These are phyloP conservation scores for Trichosporon sp. DNA, from an alignment of 1,284 basidiomycete genomes.

Conservation along the genomic window DNA sequence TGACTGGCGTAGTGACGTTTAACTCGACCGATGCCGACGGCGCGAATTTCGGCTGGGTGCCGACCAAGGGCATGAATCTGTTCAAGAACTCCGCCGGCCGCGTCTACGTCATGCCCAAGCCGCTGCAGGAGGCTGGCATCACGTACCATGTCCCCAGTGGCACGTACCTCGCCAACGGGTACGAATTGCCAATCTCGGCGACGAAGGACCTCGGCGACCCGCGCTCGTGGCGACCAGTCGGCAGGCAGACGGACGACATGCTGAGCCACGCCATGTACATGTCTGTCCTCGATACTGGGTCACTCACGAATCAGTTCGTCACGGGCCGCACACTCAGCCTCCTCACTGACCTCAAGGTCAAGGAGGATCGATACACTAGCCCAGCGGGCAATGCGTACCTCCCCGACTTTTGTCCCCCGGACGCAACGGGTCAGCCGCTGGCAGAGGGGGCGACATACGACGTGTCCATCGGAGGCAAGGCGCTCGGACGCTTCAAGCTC, in stretches of 20 bases:
- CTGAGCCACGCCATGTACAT: neutral
- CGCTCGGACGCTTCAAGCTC: neutral
- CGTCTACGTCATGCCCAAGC: constrained; percentile 1
- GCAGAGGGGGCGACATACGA: neutral
- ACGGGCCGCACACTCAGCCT: neutral
- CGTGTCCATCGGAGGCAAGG: neutral
- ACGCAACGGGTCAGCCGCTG: neutral
- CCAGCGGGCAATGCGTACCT: neutral
- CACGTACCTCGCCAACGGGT: constrained; percentile 1
- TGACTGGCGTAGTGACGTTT: neutral
- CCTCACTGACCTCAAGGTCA: neutral
- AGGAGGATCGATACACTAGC: neutral
- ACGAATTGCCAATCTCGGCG: neutral
- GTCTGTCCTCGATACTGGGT: neutral
- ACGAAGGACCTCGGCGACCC: constrained; percentile 1
- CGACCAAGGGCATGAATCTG: neutral
- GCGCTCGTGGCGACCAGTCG: neutral
- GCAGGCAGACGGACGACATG: neutral
- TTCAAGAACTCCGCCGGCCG: neutral
- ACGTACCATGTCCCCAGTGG: constrained; percentile 2
- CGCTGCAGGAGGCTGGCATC: neutral
- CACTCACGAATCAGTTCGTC: constrained; percentile 1
- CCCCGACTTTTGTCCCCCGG: neutral
- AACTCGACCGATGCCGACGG: constrained; percentile 3
- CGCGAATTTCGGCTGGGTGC: neutral